Evolutionary conservation across 257 asterid genomes (phyloP).

Genomic region (Penstemon newberryi): DNA sequence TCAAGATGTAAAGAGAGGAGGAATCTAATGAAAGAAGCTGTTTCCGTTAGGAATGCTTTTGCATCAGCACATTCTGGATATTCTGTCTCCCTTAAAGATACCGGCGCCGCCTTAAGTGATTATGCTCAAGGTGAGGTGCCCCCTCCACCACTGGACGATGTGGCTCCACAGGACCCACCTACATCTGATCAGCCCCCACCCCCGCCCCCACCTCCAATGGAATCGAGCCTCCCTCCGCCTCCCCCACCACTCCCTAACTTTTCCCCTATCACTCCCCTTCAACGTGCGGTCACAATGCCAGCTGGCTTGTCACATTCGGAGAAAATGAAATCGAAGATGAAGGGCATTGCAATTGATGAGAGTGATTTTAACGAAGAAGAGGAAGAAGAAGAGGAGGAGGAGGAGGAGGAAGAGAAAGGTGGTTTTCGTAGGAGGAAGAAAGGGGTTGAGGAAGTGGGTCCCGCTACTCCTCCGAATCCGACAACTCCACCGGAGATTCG

Average conservation of each 20-base stretch:
- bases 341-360: slow-evolving; percentile 48
- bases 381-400: slow-evolving; percentile 47
- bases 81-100: slow-evolving; percentile 71
- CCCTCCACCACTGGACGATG: slow-evolving; percentile 43
- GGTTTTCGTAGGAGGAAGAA: slow-evolving; percentile 45
- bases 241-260: slow-evolving; percentile 88
- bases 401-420: slow-evolving; percentile 47
- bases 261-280: slow-evolving; percentile 74
- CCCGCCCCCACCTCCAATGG: slow-evolving; percentile 69
- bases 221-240: slow-evolving; percentile 71
- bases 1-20: slow-evolving; percentile 88
- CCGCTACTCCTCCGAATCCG: slow-evolving; percentile 47
- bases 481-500: slow-evolving; percentile 60
- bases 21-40: slow-evolving; percentile 85
- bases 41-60: slow-evolving; percentile 73
- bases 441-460: slow-evolving; percentile 36
- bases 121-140: slow-evolving; percentile 87
- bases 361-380: slow-evolving; percentile 38
- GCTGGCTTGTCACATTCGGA: slow-evolving; percentile 48
- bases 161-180: slow-evolving; percentile 40
- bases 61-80: slow-evolving; percentile 95
- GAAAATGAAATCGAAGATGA: slow-evolving; percentile 51
- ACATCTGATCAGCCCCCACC: slow-evolving; percentile 51
- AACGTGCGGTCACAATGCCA: slow-evolving; percentile 84
- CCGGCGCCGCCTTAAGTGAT: slow-evolving; percentile 94